Conservation (phyloP, 768 basidiomycete genomes). For the Rhizopogon rudus region DNA sequence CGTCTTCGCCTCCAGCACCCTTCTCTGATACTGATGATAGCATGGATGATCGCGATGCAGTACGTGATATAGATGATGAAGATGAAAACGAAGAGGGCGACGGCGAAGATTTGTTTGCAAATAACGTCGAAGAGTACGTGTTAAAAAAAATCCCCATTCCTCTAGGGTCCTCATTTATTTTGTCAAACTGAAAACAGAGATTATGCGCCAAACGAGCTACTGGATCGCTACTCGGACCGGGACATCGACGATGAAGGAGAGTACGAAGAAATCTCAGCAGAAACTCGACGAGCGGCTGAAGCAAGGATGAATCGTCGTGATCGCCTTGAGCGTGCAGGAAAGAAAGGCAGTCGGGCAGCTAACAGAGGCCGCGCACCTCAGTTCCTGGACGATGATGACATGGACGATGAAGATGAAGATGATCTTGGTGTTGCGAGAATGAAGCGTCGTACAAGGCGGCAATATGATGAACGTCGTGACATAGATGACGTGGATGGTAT, state of each 20-base stretch:
- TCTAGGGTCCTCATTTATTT: conserved; percentile 7
- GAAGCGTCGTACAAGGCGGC: conserved; percentile 77
- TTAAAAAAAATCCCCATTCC: conserved; percentile 1
- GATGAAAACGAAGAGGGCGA: conserved; percentile 74
- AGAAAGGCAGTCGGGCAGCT: conserved; percentile 68
- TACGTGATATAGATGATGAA: conserved; percentile 62
- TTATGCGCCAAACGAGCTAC: conserved; percentile 75
- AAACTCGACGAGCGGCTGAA: conserved; percentile 78
- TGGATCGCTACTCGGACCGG: conserved; percentile 85
- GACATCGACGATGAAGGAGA: conserved; percentile 84
- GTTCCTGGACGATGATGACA: conserved; percentile 81
- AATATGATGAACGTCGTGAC: conserved; percentile 91
- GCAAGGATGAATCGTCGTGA: conserved; percentile 85
- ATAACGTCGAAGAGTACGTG: conserved; percentile 68
- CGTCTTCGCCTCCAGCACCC: conserved; percentile 76
- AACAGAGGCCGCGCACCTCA: conserved; percentile 78
- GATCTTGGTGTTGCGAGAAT: conserved; percentile 65
- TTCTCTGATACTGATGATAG: conserved; percentile 89
- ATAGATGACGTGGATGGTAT: conserved; percentile 87
- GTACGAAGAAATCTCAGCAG: conserved; percentile 59
- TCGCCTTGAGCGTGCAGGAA: conserved; percentile 61
- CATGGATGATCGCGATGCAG: conserved; percentile 63
- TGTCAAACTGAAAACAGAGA: conserved; percentile 44
- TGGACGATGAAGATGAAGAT: conserved; percentile 70
- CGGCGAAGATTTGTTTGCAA: conserved; percentile 89